These are phyloP conservation scores for Backusella psychrophila DNA, from an alignment of 192 early-diverging fungal species.

Conservation along the genomic window DNA sequence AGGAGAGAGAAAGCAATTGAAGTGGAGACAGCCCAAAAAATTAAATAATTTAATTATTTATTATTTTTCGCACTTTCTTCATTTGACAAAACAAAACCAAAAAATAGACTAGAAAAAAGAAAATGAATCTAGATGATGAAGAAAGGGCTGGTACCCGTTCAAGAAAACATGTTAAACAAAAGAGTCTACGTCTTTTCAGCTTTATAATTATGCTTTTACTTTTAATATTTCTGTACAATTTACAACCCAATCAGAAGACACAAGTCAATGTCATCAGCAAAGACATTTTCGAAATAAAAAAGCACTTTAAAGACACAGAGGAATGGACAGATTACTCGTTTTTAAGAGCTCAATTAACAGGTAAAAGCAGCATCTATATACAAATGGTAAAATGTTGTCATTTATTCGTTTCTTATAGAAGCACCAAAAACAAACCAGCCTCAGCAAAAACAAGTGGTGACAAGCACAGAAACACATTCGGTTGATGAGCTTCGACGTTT, in stretches of 20 bases:
- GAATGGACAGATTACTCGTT: slow-evolving; percentile 7
- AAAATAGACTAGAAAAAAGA: background rate
- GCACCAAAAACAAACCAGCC: background rate
- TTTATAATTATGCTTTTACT: background rate
- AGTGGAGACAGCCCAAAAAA: background rate
- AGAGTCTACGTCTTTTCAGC: background rate
- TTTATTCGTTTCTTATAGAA: background rate
- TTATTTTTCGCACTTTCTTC: background rate
- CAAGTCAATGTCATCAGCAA: background rate
- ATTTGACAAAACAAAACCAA: background rate
- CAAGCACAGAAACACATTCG: background rate
- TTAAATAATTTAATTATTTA: background rate
- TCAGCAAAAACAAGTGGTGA: background rate
- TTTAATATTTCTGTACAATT: background rate
- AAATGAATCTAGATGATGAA: slow-evolving; percentile 6
- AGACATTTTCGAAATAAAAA: background rate
- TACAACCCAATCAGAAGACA: background rate
- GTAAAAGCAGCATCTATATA: background rate
- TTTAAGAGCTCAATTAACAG: background rate
- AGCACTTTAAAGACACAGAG: background rate
- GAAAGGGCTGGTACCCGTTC: slow-evolving; percentile 21
- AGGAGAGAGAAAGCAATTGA: background rate
- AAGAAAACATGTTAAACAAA: slow-evolving; percentile 2
- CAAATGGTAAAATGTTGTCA: background rate
- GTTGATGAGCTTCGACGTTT: slow-evolving; percentile 4